Conservation (phyloP, 192 early-diverging fungal genomes). For the Coemansia sp. region DNA sequence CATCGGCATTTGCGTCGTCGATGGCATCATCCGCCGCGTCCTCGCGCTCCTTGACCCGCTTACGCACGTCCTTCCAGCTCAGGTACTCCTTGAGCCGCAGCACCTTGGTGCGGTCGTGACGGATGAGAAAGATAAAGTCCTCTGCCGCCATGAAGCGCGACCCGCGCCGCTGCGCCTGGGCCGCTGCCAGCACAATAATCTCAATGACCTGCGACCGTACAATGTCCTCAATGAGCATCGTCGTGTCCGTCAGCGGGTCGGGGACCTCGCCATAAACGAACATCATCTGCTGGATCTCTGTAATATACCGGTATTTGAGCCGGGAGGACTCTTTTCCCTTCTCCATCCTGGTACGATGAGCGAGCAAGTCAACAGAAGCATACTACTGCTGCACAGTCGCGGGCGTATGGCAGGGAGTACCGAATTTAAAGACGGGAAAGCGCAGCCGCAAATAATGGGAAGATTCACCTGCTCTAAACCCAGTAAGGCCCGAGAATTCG, state of each 20-base stretch:
- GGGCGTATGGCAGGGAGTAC: too few species aligned
- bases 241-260: conserved; percentile 84
- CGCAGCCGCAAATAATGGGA: too few species aligned
- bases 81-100: conserved; percentile 86
- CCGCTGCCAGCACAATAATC: conserved; percentile 86
- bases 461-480: too few species aligned
- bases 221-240: conserved; percentile 91
- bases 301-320: conserved; percentile 54
- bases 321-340: conserved; percentile 20
- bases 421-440: too few species aligned
- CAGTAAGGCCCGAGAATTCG: too few species aligned
- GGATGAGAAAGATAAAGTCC: conserved; percentile 94
- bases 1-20: conserved; percentile 45
- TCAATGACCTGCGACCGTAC: conserved; percentile 91
- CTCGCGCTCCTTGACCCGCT: conserved; percentile 78
- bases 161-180: conserved; percentile 71
- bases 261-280: conserved; percentile 95
- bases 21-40: conserved; percentile 49
- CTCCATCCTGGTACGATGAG: too few species aligned
- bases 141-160: conserved; percentile 79
- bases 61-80: conserved; percentile 94
- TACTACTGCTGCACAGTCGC: too few species aligned
- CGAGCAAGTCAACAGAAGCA: too few species aligned
- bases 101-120: conserved; percentile 91
- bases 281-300: conserved; percentile 97